phyloP scores from a whole-genome alignment of 192 early-diverging fungal species.

The Jimgerdemannia lactiflua region DNA sequence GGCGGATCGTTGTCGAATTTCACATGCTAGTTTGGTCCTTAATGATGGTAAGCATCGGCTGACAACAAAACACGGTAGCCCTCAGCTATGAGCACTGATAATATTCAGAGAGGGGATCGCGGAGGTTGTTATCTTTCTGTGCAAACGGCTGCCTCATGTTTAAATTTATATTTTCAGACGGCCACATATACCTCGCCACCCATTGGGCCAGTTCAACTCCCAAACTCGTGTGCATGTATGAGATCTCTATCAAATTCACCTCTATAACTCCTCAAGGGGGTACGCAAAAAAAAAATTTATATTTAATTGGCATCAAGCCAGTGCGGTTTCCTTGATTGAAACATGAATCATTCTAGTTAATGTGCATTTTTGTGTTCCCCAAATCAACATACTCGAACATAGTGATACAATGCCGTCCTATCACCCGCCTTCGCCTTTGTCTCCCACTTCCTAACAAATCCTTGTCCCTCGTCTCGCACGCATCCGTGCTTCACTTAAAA shows the following conservation, averaged over 20 bases:
- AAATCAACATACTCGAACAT: background rate
- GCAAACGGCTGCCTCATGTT: conserved; percentile 8
- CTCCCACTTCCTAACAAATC: conserved; percentile 8
- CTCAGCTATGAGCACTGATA: too few relatives aligned
- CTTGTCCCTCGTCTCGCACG: conserved; percentile 1
- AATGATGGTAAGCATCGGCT: conserved; percentile 11
- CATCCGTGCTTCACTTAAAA: background rate
- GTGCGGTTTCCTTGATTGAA: too few relatives aligned
- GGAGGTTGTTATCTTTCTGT: too few relatives aligned
- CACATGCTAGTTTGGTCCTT: conserved; percentile 25
- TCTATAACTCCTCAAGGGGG: conserved; percentile 16
- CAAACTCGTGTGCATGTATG: conserved; percentile 22
- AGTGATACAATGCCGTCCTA: conserved; percentile 9
- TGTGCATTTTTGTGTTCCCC: too few relatives aligned
- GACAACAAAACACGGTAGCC: background rate
- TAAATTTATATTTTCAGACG: conserved; percentile 9
- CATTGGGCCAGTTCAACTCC: conserved; percentile 21
- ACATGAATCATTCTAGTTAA: too few relatives aligned
- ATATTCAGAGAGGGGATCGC: too few relatives aligned
- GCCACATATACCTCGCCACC: conserved; percentile 21
- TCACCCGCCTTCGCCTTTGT: conserved; percentile 8
- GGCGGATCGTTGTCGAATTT: conserved; percentile 29
- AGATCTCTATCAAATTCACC: conserved; percentile 21
- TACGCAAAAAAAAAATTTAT: too few relatives aligned
- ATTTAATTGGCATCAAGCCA: background rate